Percentiles rank a stretch among this genome's conserved stretches.
phyloP scores from a whole-genome alignment of 78 protist genomes.

The Guillardia theta region DNA sequence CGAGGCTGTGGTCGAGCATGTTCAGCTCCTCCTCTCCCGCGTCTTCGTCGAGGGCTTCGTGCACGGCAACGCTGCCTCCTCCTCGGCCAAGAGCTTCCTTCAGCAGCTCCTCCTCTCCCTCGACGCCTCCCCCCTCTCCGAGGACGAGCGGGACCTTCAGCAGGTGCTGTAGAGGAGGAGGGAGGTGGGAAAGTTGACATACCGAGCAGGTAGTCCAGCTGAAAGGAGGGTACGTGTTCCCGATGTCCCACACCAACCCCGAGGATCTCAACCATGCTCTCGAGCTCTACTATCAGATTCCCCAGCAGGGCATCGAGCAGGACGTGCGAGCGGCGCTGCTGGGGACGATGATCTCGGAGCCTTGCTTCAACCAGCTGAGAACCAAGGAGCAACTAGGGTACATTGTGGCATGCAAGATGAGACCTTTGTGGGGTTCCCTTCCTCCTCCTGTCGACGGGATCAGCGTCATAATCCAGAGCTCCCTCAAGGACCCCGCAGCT shows the following conservation, averaged over 20 bases:
- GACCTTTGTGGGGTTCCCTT: neutral
- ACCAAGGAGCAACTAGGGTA: constrained; percentile 67
- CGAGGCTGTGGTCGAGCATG: neutral
- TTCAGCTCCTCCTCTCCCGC: neutral
- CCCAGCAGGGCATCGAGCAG: neutral
- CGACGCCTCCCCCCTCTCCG: neutral
- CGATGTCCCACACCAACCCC: neutral
- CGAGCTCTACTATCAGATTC: neutral
- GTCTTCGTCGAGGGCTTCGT: neutral
- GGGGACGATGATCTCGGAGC: constrained; percentile 19
- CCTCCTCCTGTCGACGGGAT: neutral
- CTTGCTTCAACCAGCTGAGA: constrained; percentile 64
- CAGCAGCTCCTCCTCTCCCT: neutral
- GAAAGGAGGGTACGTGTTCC: neutral
- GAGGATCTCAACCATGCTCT: neutral
- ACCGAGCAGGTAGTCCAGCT: too few species aligned
- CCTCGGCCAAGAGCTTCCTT: neutral
- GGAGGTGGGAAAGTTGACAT: too few species aligned
- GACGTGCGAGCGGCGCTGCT: neutral
- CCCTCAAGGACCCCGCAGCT: constrained; percentile 12
- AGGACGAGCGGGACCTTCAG: neutral
- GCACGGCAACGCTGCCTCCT: neutral
- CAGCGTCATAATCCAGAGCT: constrained; percentile 1
- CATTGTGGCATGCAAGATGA: neutral
- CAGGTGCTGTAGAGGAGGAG: neutral